Conservation (phyloP, 2,329 filamentous ascomycete species). For the Coniella lustricola region DNA sequence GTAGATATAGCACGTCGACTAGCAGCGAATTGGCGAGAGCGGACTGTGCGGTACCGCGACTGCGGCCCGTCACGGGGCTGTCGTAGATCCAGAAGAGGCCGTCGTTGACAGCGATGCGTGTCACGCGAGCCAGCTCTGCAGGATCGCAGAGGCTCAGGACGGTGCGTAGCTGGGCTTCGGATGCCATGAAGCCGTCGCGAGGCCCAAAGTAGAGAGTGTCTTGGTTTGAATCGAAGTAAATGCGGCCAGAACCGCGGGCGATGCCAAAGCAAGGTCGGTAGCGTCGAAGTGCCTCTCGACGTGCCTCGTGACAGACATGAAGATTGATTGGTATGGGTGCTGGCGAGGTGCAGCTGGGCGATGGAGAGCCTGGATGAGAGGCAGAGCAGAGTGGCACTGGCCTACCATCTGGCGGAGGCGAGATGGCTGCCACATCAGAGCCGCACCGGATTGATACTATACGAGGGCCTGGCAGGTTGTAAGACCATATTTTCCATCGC, state of each 20-base stretch:
- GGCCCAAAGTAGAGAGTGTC: slow-evolving; percentile 44
- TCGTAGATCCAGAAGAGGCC: slow-evolving; percentile 29
- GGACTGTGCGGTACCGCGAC: not conserved
- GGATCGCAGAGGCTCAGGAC: slow-evolving; percentile 36
- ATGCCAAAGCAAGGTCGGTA: slow-evolving; percentile 37
- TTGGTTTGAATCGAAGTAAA: slow-evolving; percentile 33
- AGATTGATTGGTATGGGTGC: slow-evolving; percentile 36
- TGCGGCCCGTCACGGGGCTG: not conserved
- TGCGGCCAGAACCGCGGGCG: slow-evolving; percentile 31
- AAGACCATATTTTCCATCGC: slow-evolving; percentile 40
- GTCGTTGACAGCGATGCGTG: slow-evolving; percentile 39
- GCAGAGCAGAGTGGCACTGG: not conserved
- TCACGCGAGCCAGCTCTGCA: slow-evolving; percentile 33
- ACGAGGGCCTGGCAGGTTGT: slow-evolving; percentile 35
- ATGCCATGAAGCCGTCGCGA: slow-evolving; percentile 37
- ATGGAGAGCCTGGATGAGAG: slow-evolving; percentile 13
- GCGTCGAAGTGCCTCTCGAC: slow-evolving; percentile 33
- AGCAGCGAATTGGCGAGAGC: slow-evolving; percentile 32
- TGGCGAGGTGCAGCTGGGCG: slow-evolving; percentile 34
- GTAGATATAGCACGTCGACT: slow-evolving; percentile 32
- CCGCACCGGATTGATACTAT: slow-evolving; percentile 38
- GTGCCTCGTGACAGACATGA: slow-evolving; percentile 40
- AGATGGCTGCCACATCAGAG: slow-evolving; percentile 15
- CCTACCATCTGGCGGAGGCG: not conserved
- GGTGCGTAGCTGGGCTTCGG: slow-evolving; percentile 38